Evolutionary conservation across 495 filamentous ascomycete species (phyloP), one percentile per base, ranked within the genome.

Genomic region (Polyplosphaeria fusca): DNA sequence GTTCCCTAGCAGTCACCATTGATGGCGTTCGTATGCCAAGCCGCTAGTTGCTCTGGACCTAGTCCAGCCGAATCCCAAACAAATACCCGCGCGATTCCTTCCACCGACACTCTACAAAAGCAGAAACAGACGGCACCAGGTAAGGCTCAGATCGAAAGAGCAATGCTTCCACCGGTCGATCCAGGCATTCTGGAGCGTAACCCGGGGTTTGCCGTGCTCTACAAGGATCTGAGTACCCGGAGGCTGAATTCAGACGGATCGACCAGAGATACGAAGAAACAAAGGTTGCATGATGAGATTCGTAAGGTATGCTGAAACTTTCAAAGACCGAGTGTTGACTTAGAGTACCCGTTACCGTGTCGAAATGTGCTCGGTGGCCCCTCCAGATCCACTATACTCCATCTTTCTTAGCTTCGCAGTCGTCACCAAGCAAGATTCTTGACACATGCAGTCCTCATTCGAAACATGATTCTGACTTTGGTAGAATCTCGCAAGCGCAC

Each of bases 161-260:
- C n/a, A n/a, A 73, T 73, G 70, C 56, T 74, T 4, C 72, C 71
- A 4, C 68, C 69, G 46, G 51, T 74, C 9, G 66, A 70, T 22
- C 48, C 60, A 0, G 41, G 35, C 2, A 52, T 68, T 12, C 54
- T 71, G 7, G 38, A 63, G 9, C 42, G 60, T 4, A 74, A 75
- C 55, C 72, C 72, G 23, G 63, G 63, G 18, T 73, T 75, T 50
- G 63, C 66, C 12, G 53, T 58, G 5, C 60, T 75, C 5, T 73
- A 75, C 58, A 55, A 63, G 38, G 63, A 71, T 35, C 57, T 75
- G 18, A 58, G 57, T 19, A 59, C 58, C 9, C 55, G 58, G 43
- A 67, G 67, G 50, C 49, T 75, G 9, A 71, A 72, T 46, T 19
- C 52, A 13, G 68, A 75, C 57, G 73, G 70, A 19, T 64, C 70